Base-by-base conservation (phyloP, 371 early-diverging fungal genomes). In the Apophysomyces elegans region DNA sequence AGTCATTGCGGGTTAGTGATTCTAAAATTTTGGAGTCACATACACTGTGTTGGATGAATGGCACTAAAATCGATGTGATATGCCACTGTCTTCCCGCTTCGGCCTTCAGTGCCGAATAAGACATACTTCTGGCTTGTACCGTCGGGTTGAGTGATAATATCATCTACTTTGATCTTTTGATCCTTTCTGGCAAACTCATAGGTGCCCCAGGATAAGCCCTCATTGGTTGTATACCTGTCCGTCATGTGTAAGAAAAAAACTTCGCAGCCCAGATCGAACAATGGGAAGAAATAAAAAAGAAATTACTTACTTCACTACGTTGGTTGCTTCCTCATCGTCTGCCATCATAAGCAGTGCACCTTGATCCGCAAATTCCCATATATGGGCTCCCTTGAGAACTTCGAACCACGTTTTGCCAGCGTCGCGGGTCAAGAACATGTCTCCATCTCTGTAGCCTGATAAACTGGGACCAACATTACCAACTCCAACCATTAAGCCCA, bases 401-500 rank as follows among this genome's bases (percentile, higher is more conserved):
- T 90, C 85, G 1, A 43, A 69, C 94, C 95, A 95, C 0, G 88
- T 82, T n/a, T 79, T 80, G 26, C 95, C 95, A 43, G 90, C 95
- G 68, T 95, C 91, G 0, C 91, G 80, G 0, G 96, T 95, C 74
- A 97, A 64, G 75, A 86, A 98, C 61, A 93, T 92, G 73, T 94
- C 86, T 26, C 92, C 88, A 32, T 91, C 86, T 37, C 75, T 77
- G 60, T 96, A 93, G 7, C 72, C 78, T 0, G 69, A 67, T 13
- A 99, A 76, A 7, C 71, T 67, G 0, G 69, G 44, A 2, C 98
- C 99, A 1, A 95, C 94, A 69, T 93, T 98, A 35, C 98, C 98
- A 4, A 97, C 93, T 21, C 93, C 99, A 45, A 98, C 84, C 80
- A 94, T 88, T 47, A 98, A 68, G 1, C 99, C 99, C 2, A 93